Conservation (phyloP, 108 stramenopile species). For the Hondaea fermentalgiana region DNA sequence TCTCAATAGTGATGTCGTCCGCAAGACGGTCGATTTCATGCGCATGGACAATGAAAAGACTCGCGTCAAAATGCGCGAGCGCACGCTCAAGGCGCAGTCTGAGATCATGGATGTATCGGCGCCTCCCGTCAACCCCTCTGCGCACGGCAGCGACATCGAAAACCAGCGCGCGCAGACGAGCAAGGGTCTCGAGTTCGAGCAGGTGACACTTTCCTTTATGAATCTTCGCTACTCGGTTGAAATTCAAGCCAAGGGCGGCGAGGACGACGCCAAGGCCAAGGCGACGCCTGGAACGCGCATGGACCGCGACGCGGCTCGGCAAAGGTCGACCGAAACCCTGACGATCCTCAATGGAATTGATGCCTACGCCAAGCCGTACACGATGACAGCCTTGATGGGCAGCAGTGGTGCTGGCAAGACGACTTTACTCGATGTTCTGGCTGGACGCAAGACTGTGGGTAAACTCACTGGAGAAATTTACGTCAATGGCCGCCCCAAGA, state of each 20-base stretch:
- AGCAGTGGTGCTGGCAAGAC: constrained; percentile 54
- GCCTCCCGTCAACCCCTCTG: not conserved
- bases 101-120: not conserved
- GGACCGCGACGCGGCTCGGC: not conserved
- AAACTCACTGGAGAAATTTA: constrained; percentile 62
- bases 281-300: not conserved
- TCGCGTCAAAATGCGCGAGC: not conserved
- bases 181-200: constrained; percentile 25
- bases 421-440: constrained; percentile 64
- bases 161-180: not conserved
- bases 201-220: constrained; percentile 43
- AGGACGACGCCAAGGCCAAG: not conserved
- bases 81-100: not conserved
- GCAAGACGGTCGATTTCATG: not conserved
- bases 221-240: constrained; percentile 32
- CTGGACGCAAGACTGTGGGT: constrained; percentile 71
- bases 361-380: constrained; percentile 36
- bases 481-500: constrained; percentile 69
- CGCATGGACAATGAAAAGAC: not conserved
- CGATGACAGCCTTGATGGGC: constrained; percentile 55
- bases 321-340: constrained; percentile 6
- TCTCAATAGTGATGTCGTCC: not conserved
- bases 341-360: constrained; percentile 32
- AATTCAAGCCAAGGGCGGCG: not conserved
- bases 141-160: not conserved